A percentile compares a stretch with the other conserved stretches of the same genome.
Conservation (phyloP, 2,329 filamentous ascomycete species). For the Xylariales sp. region DNA sequence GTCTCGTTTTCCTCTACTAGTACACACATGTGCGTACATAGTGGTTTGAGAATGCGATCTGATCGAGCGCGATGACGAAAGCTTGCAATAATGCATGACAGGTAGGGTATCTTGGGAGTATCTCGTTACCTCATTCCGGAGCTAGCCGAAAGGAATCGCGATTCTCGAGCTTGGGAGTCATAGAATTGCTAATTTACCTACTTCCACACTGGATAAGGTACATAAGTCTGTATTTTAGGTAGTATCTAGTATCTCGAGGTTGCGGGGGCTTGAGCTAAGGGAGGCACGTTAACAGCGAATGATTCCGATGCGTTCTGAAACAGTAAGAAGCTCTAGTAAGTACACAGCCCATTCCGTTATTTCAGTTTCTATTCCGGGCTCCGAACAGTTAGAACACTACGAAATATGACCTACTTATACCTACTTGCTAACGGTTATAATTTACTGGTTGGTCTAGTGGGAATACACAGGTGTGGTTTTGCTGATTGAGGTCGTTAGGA, state of each 20-base stretch:
- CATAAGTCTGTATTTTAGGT: not conserved
- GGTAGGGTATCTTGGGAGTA: not conserved
- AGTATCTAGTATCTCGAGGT: conserved; percentile 13
- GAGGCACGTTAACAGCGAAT: conserved; percentile 14
- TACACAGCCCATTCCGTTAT: not conserved
- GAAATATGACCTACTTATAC: not conserved
- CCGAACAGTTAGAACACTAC: not conserved
- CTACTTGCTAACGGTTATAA: not conserved
- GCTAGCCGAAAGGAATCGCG: conserved; percentile 19
- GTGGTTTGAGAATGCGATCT: not conserved
- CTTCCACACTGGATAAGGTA: not conserved
- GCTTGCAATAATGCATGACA: conserved; percentile 9
- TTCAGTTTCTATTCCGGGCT: conserved; percentile 40
- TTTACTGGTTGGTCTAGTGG: not conserved
- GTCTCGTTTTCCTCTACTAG: not conserved
- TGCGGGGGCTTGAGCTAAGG: conserved; percentile 10
- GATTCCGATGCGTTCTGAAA: conserved; percentile 45
- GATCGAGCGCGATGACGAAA: not conserved
- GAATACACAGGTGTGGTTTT: not conserved
- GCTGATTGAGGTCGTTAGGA: not conserved
- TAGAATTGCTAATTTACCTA: conserved; percentile 17
- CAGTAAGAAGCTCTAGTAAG: conserved; percentile 27
- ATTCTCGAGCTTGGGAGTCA: not conserved
- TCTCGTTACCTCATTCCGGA: conserved; percentile 23
- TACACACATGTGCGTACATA: not conserved